phyloP scores from a whole-genome alignment of 2,329 filamentous ascomycete species.

The Ambrosiella xylebori region DNA sequence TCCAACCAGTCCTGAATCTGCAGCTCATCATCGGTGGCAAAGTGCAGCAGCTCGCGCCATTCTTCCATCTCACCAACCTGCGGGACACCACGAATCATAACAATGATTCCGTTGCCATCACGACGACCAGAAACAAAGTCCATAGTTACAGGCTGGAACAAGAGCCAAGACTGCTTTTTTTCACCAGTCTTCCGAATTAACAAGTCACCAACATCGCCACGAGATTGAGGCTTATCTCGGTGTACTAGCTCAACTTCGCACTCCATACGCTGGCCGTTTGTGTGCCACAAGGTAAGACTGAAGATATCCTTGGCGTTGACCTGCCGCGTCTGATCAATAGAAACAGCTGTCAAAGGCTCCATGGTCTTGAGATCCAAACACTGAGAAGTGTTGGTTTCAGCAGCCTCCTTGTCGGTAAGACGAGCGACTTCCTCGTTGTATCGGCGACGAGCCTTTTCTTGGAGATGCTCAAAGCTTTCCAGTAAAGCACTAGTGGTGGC shows the following conservation, averaged over 20 bases:
- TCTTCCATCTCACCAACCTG: constrained; percentile 39
- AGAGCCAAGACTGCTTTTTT: constrained; percentile 55
- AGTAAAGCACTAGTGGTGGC: constrained; percentile 26
- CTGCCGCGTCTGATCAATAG: constrained; percentile 59
- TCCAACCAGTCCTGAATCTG: constrained; percentile 74
- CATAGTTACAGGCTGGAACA: constrained; percentile 76
- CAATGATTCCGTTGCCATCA: constrained; percentile 56
- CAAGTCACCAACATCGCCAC: constrained; percentile 60
- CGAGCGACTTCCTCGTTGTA: constrained; percentile 52
- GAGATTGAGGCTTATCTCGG: constrained; percentile 57
- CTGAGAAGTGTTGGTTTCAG: constrained; percentile 63
- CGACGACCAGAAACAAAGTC: constrained; percentile 61
- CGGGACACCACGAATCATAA: constrained; percentile 61
- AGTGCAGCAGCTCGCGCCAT: constrained; percentile 73
- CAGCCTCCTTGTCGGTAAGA: constrained; percentile 66
- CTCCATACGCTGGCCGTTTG: constrained; percentile 74
- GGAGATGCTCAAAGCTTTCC: constrained; percentile 48
- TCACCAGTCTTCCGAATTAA: constrained; percentile 80
- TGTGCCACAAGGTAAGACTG: constrained; percentile 68
- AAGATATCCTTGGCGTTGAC: constrained; percentile 86
- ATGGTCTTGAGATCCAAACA: constrained; percentile 66
- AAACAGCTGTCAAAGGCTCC: constrained; percentile 49
- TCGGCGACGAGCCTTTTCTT: constrained; percentile 55
- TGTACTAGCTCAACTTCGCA: constrained; percentile 78
- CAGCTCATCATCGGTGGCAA: constrained; percentile 59